Evolutionary conservation across 2,329 filamentous ascomycete species (phyloP), one percentile per base, ranked within the genome.

Genomic region (Arthrobotrys sphaeroides): DNA sequence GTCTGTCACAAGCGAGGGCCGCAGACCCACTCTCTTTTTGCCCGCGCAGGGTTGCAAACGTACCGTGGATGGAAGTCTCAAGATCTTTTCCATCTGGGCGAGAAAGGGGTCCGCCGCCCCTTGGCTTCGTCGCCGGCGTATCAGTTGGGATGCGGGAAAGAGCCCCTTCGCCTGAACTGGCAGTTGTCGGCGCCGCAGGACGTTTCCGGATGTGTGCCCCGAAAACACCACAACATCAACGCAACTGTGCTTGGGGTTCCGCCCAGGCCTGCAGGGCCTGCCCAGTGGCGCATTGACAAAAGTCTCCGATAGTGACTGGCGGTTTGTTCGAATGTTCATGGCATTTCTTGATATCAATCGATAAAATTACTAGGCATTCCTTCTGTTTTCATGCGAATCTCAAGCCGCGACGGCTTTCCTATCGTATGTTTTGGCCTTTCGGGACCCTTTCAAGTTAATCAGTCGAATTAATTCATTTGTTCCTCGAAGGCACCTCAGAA

Each of bases 131-230:
- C 33, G 33, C 45, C 61, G 53, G 24, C 62, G 62, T 67, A 67
- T 55, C 60, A 51, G 33, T 33, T 24, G 7, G 10, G 49, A 43
- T 24, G 16, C 5, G 45, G 33, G 18, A 55, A 33, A n/a, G 10
- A 47, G 13, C 42, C 49, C 47, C 49, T 45, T 51, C 24, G 10
- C 33, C 38, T n/a, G 24, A 68, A 68, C 22, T 18, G 65, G 65
- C 49, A 68, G 53, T 28, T 68, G 40, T 45, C 18, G 51, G 49
- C 47, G 62, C 62, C 62, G 47, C 62, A 67, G 38, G 3, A 57
- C 28, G 62, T 43, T 67, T 67, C 53, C 47, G 24, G 51, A 53
- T 47, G 18, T 24, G 28, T 16, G 49, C 49, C 47, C 61, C 43
- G 45, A 57, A 67, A 12, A n/a, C n/a, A 42, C 38, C 20, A 66